A percentile compares a stretch with the other conserved stretches of the same genome.
phyloP scores from a whole-genome alignment of 805 yeast genomes.

The Metschnikowia lochheadii region DNA sequence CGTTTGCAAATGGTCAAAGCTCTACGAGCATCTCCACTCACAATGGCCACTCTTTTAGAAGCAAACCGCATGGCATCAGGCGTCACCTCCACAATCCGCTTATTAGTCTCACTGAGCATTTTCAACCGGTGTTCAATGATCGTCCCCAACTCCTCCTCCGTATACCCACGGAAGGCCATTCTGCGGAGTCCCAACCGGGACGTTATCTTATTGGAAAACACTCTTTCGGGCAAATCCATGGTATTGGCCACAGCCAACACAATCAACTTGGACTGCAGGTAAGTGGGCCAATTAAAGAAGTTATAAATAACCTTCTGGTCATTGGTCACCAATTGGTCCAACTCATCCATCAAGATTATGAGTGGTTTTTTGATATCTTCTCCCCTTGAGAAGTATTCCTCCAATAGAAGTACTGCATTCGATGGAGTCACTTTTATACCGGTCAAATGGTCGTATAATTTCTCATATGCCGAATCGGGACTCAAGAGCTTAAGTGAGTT shows the following conservation, averaged over 20 bases:
- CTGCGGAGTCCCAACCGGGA: conserved; percentile 87
- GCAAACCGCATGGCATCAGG: conserved; percentile 87
- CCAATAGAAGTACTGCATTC: conserved; percentile 64
- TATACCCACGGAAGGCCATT: conserved; percentile 84
- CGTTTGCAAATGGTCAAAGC: conserved; percentile 84
- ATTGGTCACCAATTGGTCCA: conserved; percentile 84
- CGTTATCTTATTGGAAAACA: conserved; percentile 80
- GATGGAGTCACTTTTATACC: conserved; percentile 54
- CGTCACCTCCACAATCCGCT: conserved; percentile 44
- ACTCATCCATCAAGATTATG: conserved; percentile 82
- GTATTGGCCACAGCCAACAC: conserved; percentile 95
- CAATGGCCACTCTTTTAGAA: conserved; percentile 90
- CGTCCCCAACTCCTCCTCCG: conserved; percentile 67
- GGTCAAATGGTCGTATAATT: conserved; percentile 72
- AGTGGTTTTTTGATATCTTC: conserved; percentile 41
- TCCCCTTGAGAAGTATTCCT: conserved; percentile 52
- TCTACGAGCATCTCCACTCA: conserved; percentile 95
- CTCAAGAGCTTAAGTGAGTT: conserved; percentile 83
- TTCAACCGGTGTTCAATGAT: conserved; percentile 73
- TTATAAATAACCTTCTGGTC: conserved; percentile 88
- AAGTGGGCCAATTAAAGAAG: conserved; percentile 96
- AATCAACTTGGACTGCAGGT: conserved; percentile 69
- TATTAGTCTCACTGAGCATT: conserved; percentile 30
- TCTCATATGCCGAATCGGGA: conserved; percentile 79
- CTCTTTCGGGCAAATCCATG: conserved; percentile 93